phyloP scores from a whole-genome alignment of 2,329 filamentous ascomycete species.

The Xylaria sp. region DNA sequence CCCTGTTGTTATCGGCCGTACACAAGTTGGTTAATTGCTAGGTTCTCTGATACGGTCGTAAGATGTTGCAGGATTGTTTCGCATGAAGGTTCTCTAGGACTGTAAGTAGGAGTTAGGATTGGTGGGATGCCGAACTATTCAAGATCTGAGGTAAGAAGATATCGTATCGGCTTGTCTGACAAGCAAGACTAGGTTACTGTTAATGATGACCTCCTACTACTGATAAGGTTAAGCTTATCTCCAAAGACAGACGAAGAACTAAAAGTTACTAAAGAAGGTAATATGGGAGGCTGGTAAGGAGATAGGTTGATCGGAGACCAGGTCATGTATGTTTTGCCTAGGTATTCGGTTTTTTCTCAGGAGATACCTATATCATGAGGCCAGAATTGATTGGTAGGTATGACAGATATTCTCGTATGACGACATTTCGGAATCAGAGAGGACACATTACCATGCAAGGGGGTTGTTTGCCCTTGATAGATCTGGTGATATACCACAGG shows the following conservation, averaged over 20 bases:
- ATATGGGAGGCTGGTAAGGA: slow-evolving; percentile 7
- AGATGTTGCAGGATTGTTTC: not conserved
- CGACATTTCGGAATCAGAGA: slow-evolving; percentile 22
- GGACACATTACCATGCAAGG: slow-evolving; percentile 12
- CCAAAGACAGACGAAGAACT: not conserved
- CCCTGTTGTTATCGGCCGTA: not conserved
- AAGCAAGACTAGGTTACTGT: not conserved
- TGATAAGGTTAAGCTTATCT: not conserved
- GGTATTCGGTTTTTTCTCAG: no score
- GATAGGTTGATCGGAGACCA: slow-evolving; percentile 20
- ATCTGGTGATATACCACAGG: not conserved
- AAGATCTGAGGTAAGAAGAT: slow-evolving; percentile 22
- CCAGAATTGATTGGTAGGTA: not conserved
- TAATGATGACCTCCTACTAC: not conserved
- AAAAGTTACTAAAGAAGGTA: not conserved
- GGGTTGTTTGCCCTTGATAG: slow-evolving; percentile 8
- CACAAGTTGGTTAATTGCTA: not conserved
- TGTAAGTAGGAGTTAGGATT: slow-evolving; percentile 7
- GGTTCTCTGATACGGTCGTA: not conserved
- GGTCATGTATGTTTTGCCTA: not conserved
- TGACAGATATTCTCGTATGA: slow-evolving; percentile 28
- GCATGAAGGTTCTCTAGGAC: not conserved
- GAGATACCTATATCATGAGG: not conserved
- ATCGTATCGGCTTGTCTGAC: slow-evolving; percentile 8
- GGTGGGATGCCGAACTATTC: slow-evolving; percentile 5